A percentile compares a stretch with the other conserved stretches of the same genome.
Evolutionary conservation across 2,329 filamentous ascomycete genomes (phyloP).

Genomic region (Aspergillus sergii): DNA sequence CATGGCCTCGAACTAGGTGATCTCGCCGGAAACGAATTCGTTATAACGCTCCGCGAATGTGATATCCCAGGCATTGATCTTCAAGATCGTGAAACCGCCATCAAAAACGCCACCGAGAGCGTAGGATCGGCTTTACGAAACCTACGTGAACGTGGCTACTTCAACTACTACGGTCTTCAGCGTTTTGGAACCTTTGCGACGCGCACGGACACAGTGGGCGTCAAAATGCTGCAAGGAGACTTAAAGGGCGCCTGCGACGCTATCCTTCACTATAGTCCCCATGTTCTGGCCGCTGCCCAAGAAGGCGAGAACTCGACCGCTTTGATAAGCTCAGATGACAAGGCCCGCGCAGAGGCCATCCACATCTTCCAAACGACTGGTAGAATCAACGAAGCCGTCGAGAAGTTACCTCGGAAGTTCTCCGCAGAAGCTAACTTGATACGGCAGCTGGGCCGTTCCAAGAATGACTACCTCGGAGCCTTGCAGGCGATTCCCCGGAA

Average conservation of each 20-base stretch:
- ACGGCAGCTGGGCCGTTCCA: slow-evolving; percentile 64
- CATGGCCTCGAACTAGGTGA: slow-evolving; percentile 79
- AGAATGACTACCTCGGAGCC: slow-evolving; percentile 77
- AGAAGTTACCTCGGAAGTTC: slow-evolving; percentile 76
- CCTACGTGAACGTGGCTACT: slow-evolving; percentile 75
- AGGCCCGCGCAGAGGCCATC: slow-evolving; percentile 76
- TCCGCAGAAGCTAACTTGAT: slow-evolving; percentile 78
- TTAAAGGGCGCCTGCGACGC: slow-evolving; percentile 78
- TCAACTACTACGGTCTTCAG: slow-evolving; percentile 98
- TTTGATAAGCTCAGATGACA: slow-evolving; percentile 72
- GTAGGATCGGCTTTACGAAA: slow-evolving; percentile 64
- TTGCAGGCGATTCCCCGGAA: slow-evolving; percentile 78
- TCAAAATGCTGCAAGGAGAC: slow-evolving; percentile 79
- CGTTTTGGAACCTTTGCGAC: slow-evolving; percentile 87
- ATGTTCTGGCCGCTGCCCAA: slow-evolving; percentile 60
- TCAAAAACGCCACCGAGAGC: slow-evolving; percentile 45
- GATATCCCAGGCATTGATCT: slow-evolving; percentile 55
- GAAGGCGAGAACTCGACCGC: slow-evolving; percentile 45
- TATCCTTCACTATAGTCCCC: slow-evolving; percentile 72
- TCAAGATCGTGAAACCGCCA: slow-evolving; percentile 49
- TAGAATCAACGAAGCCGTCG: slow-evolving; percentile 62
- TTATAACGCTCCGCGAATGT: slow-evolving; percentile 87
- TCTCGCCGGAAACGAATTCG: slow-evolving; percentile 86
- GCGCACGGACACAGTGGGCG: slow-evolving; percentile 82
- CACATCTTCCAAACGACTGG: slow-evolving; percentile 69